These are phyloP conservation scores for Fistulinella cinereoalba DNA, from an alignment of 1,284 basidiomycete species.

Conservation along the genomic window DNA sequence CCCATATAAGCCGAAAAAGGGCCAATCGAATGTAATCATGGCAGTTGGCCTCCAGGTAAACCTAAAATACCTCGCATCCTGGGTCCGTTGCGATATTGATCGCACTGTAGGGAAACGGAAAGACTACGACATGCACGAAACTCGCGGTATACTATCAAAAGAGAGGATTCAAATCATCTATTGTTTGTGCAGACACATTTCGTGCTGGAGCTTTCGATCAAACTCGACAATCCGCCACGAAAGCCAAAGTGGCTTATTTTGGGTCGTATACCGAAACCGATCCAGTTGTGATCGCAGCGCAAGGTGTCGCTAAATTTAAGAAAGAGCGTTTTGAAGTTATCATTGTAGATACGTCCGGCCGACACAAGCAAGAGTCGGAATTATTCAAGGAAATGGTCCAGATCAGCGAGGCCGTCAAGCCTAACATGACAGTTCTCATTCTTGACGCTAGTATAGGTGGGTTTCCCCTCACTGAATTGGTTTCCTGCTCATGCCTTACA, in stretches of 20 bases:
- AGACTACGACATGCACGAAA: constrained; percentile 98
- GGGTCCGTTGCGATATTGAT: constrained; percentile 5
- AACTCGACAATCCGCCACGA: constrained; percentile 91
- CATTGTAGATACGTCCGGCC: constrained; percentile 97
- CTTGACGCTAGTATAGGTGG: constrained; percentile 85
- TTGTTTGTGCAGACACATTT: constrained; percentile 99
- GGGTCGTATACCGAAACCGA: constrained; percentile 99
- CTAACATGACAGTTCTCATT: constrained; percentile 89
- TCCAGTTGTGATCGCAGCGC: constrained; percentile 90
- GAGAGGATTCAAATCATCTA: constrained; percentile 95
- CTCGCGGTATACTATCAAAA: constrained; percentile 97
- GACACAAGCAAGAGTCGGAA: constrained; percentile 97
- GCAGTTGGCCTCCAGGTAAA: constrained; percentile 89
- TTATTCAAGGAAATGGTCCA: constrained; percentile 98
- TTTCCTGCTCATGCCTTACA: constrained; percentile 30
- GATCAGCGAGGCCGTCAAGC: constrained; percentile 90
- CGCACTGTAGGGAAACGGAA: constrained; percentile 83
- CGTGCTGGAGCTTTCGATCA: constrained; percentile 99
- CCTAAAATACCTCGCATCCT: constrained; percentile 9
- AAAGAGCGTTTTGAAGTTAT: constrained; percentile 98
- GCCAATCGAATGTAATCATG: constrained; percentile 95
- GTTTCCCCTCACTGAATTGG: not conserved
- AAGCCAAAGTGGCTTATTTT: constrained; percentile 98
- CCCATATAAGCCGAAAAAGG: constrained; percentile 96
- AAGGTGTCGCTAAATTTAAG: constrained; percentile 96